Base-by-base conservation (phyloP, 345 rosid species). In the Fremontodendron californicum region DNA sequence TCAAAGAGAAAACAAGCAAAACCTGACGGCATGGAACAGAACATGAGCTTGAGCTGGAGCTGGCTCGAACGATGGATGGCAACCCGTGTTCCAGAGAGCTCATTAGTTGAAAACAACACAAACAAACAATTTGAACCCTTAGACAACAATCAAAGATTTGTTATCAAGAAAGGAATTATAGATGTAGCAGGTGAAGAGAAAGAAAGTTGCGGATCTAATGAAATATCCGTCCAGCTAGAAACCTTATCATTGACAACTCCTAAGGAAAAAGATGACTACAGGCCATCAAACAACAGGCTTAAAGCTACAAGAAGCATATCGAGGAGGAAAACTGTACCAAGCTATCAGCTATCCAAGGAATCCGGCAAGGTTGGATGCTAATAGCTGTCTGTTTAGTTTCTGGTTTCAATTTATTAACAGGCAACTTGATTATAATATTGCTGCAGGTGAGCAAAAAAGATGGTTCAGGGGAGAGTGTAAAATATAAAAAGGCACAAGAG, bases 61-160 rank as follows among this genome's bases (percentile, higher is more conserved):
- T 90, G 96, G 97, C 93, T 90, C 55, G 97, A 95, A 80, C 84
- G 95, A 18, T 90, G 94, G 98, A 89, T 91, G 97, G 97, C 98
- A 72, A 91, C 97, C 54, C 91, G 94, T 19, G 74, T 86, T 73
- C 87, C 89, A 16, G 98, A 89, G 48, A 81, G 54, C 80, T 76
- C 86, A 49, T 63, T 74, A 0, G 74, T 61, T 16, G 89, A 86
- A 76, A 82, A 73, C 23, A 74, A 18, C n/a, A 16, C 61, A 9
- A 80, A 73, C 74, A 84, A 80, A 78, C 81, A 79, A 27, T 57
- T 79, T 11, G 86, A 84, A 69, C 76, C 78, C 10, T 45, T 78
- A 6, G 69, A 54, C 52, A 82, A 65, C 75, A 74, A 75, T 62
- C 75, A 76, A 71, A 78, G 69, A 75, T 65, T 85, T 65, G 55